Conservation (phyloP, 78 protist genomes). For the Paratrimastix pyriformis region DNA sequence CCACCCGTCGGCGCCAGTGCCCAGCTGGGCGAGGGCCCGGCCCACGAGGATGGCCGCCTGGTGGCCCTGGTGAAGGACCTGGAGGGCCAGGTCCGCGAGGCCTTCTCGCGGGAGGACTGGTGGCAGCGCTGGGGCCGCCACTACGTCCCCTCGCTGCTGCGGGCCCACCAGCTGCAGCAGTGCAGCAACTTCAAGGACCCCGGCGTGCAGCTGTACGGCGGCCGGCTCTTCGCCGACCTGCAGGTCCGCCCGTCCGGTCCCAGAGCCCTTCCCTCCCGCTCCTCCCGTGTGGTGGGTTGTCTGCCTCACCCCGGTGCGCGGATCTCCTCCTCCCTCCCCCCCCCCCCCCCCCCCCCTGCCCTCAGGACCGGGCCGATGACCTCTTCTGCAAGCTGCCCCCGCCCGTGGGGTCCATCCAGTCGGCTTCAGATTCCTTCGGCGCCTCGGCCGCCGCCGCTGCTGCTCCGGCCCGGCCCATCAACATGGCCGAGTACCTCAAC, state of each 20-base stretch:
- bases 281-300: not conserved
- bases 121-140: slow-evolving; percentile 53
- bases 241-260: not conserved
- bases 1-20: too few species aligned
- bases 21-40: too few species aligned
- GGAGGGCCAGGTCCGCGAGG: slow-evolving; percentile 33
- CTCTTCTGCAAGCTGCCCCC: slow-evolving; percentile 41
- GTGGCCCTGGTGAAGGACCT: slow-evolving; percentile 8
- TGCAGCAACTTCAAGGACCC: slow-evolving; percentile 66
- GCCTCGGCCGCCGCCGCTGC: not conserved
- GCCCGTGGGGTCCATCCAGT: slow-evolving; percentile 38
- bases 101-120: slow-evolving; percentile 9
- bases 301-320: not conserved
- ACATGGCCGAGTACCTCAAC: slow-evolving; percentile 38
- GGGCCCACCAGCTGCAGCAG: slow-evolving; percentile 47
- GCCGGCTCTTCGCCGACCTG: not conserved
- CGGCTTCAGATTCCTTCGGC: not conserved
- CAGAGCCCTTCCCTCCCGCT: not conserved
- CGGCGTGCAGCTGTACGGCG: slow-evolving; percentile 44
- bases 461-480: slow-evolving; percentile 14
- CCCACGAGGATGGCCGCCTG: not conserved
- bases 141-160: slow-evolving; percentile 47
- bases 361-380: slow-evolving; percentile 28
- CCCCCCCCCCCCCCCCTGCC: not conserved
- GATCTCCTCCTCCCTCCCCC: not conserved